Evolutionary conservation across 2,329 filamentous ascomycete genomes (phyloP).

Genomic region (Sporothrix globosa): DNA sequence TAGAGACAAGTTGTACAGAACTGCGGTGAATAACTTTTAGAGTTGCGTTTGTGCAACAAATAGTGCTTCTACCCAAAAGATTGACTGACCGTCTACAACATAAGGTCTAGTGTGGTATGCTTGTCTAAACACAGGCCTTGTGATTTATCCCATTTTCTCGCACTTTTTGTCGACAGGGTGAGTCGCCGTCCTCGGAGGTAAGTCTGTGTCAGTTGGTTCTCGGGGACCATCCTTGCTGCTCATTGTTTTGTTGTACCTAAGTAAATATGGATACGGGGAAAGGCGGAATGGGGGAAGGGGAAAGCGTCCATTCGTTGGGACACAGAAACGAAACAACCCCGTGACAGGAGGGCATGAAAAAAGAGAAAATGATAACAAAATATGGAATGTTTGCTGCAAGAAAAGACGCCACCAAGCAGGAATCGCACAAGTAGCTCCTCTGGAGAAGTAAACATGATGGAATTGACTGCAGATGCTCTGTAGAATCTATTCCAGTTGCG

Average conservation of each 20-base stretch:
- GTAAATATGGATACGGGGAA: background rate
- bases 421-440: background rate
- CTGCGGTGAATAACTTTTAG: background rate
- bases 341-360: background rate
- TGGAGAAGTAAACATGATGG: background rate
- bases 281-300: background rate
- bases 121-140: too few species aligned
- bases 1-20: conserved; percentile 10
- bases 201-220: too few species aligned
- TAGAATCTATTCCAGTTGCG: too few species aligned
- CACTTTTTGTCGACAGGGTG: too few species aligned
- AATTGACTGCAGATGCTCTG: too few species aligned
- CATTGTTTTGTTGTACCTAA: too few species aligned
- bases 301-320: conserved; percentile 2
- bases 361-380: background rate
- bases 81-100: background rate
- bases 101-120: too few species aligned
- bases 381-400: background rate
- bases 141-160: too few species aligned
- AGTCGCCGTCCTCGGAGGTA: too few species aligned
- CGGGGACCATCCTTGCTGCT: too few species aligned
- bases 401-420: conserved; percentile 15
- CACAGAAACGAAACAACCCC: background rate
- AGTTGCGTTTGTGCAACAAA: background rate
- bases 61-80: background rate